Conservation (phyloP, 2,329 filamentous ascomycete genomes). For the Pseudocercospora cruenta region DNA sequence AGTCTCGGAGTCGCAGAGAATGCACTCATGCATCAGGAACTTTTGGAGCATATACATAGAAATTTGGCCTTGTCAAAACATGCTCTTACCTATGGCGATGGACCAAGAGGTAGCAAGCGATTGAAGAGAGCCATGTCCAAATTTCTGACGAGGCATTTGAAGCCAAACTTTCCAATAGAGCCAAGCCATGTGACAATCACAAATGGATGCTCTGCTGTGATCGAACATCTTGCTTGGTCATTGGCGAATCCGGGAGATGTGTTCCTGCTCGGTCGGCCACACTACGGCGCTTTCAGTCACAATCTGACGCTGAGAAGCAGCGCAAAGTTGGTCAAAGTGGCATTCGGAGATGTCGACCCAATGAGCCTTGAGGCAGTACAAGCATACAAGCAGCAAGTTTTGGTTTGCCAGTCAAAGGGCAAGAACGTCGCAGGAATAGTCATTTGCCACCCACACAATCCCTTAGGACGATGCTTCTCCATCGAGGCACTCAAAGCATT, state of each 20-base stretch:
- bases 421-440: background rate
- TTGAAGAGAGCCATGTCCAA: background rate
- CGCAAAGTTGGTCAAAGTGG: background rate
- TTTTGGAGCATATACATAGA: background rate
- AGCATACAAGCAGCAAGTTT: background rate
- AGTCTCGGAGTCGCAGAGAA: background rate
- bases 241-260: background rate
- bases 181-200: background rate
- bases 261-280: background rate
- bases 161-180: background rate
- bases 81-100: background rate
- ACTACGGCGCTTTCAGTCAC: background rate
- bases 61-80: background rate
- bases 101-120: background rate
- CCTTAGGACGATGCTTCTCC: conserved; percentile 7
- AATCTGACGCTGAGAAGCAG: background rate
- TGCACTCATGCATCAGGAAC: background rate
- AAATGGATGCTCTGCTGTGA: background rate
- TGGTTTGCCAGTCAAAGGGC: background rate
- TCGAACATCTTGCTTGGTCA: background rate
- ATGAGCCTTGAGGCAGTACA: background rate
- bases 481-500: background rate
- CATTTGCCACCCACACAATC: conserved; percentile 5
- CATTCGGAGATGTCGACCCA: background rate
- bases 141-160: background rate